Evolutionary conservation across 2,329 filamentous ascomycete genomes (phyloP), one percentile per base, ranked within the genome.

Genomic region (Cladosporium austrohemisphaericum): DNA sequence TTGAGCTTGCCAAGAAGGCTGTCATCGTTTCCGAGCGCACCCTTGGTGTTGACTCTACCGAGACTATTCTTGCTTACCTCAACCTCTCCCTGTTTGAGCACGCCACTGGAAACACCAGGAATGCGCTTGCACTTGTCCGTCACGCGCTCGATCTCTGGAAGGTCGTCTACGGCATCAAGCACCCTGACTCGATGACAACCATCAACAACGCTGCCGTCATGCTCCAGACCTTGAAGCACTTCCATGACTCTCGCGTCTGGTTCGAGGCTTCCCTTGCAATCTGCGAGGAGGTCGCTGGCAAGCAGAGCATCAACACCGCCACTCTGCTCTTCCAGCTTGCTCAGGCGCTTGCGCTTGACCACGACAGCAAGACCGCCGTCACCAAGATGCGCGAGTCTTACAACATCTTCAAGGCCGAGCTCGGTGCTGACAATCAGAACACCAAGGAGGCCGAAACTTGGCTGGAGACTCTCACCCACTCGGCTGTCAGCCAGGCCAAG

Each of bases 151-250:
- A 93, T 65, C 77, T 98, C 55, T 97, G 92, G 92, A 96, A 95
- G 76, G 81, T 97, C 61, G 92, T 97, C 61, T 98, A 96, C 66
- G 93, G 93, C 25, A 76, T 85, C 23, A 86, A 89, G 61, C 93
- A 98, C 71, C 93, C 93, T 3, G 93, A 98, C 71, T 95, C 90
- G 7, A 96, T 98, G 71, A 98, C 94, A 7, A 97, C 93, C 13
- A 86, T 97, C 71, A 98, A 97, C 79, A 98, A 98, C 64, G 92
- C 89, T 16, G 93, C 93, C 6, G 93, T 98, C 52, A 98, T 98
- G 93, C 82, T 98, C 51, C 93, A 98, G 71, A 85, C 90, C 49
- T 80, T 96, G 60, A 95, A 97, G 76, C 84, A 87, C 53, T 98
- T 95, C 74, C 85, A 92, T 61, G 89, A 95, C 71, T 97, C 92